phyloP scores from a whole-genome alignment of 768 basidiomycete genomes.

The Grammothele lineata region DNA sequence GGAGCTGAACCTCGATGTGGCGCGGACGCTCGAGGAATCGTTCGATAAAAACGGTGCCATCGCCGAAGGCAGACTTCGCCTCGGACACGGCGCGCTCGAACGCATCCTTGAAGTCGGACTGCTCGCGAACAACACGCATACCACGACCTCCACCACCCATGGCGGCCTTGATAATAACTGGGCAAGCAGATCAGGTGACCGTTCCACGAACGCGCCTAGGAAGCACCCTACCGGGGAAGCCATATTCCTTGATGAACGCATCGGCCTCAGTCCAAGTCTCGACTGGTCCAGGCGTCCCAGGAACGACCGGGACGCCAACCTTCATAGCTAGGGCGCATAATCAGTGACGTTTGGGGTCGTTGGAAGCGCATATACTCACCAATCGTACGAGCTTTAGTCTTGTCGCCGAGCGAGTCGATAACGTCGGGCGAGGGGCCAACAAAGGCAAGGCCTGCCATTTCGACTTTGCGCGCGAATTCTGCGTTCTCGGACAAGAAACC shows the following conservation, averaged over 20 bases:
- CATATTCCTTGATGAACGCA: slow-evolving; percentile 90
- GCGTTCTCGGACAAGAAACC: slow-evolving; percentile 99
- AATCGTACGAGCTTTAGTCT: slow-evolving; percentile 92
- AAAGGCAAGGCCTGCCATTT: slow-evolving; percentile 95
- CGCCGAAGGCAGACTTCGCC: slow-evolving; percentile 95
- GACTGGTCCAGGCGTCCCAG: slow-evolving; percentile 96
- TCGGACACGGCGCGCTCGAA: slow-evolving; percentile 94
- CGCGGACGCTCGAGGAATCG: slow-evolving; percentile 94
- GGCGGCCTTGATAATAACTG: slow-evolving; percentile 98
- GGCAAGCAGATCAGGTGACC: slow-evolving; percentile 4
- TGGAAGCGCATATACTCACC: slow-evolving; percentile 39
- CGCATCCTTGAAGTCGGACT: slow-evolving; percentile 82
- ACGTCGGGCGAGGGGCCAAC: slow-evolving; percentile 94
- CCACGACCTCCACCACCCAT: slow-evolving; percentile 99
- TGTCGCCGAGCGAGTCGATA: slow-evolving; percentile 97
- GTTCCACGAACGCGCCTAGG: neutral
- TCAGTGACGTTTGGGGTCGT: neutral
- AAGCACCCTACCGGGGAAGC: slow-evolving; percentile 73
- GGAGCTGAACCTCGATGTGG: slow-evolving; percentile 95
- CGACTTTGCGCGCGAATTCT: slow-evolving; percentile 94
- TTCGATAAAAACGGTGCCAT: slow-evolving; percentile 98
- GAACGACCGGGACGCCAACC: slow-evolving; percentile 92
- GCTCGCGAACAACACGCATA: slow-evolving; percentile 97
- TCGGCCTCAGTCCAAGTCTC: slow-evolving; percentile 73
- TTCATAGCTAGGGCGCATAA: slow-evolving; percentile 59